Percentiles rank a stretch among this genome's conserved stretches.
Conservation (phyloP, 345 rosid genomes). For the Diplotaxis tenuifolia region DNA sequence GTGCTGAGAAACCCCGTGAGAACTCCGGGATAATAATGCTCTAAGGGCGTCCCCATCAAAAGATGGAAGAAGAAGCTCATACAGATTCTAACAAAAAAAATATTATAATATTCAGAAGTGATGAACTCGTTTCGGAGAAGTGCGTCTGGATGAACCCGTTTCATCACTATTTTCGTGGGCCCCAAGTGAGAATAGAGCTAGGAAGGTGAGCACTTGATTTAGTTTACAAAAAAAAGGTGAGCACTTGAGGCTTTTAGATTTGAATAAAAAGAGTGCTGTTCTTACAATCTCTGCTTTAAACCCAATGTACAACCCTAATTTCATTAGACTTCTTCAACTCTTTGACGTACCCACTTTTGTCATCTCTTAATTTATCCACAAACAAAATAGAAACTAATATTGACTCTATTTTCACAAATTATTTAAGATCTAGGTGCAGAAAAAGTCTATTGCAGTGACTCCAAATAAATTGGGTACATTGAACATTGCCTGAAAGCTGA, state of each 20-base stretch:
- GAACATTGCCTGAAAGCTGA: slow-evolving; percentile 16
- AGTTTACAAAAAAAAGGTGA: too few species aligned
- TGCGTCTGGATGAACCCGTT: too few species aligned
- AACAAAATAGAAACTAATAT: neutral
- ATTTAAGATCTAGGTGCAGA: neutral
- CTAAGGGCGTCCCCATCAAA: too few species aligned
- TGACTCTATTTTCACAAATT: neutral
- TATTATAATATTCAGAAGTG: too few species aligned
- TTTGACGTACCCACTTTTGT: neutral
- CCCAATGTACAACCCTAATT: neutral
- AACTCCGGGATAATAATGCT: too few species aligned
- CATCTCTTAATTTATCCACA: neutral
- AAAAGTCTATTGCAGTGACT: slow-evolving; percentile 17
- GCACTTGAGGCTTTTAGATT: neutral
- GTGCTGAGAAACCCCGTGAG: too few species aligned
- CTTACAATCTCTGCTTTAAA: neutral
- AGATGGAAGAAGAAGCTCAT: too few species aligned
- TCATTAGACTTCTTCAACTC: neutral
- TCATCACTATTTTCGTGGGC: too few species aligned
- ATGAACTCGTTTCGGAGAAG: too few species aligned
- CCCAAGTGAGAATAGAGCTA: slow-evolving; percentile 21
- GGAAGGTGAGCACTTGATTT: too few species aligned
- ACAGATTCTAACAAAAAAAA: too few species aligned
- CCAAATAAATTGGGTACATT: neutral
- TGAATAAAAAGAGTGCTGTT: neutral